phyloP scores from a whole-genome alignment of 768 basidiomycete genomes.

The Ramaria rubella region DNA sequence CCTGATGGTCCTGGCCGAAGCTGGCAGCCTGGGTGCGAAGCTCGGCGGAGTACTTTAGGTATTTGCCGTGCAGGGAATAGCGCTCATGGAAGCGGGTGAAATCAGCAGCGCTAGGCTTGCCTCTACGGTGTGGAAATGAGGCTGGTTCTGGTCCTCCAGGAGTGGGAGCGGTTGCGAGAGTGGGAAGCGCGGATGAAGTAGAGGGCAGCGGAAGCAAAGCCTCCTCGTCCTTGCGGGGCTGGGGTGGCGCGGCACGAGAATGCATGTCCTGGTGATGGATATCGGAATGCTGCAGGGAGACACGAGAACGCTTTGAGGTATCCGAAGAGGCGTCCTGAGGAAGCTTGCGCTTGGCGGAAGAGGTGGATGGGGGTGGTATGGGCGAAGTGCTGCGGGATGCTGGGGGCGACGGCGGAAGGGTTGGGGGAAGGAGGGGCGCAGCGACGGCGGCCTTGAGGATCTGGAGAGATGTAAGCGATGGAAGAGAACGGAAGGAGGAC shows the following conservation, averaged over 20 bases:
- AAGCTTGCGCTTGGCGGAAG: conserved; percentile 16
- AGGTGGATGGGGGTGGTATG: conserved; percentile 25
- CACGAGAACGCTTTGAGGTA: not conserved
- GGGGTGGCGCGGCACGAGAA: not conserved
- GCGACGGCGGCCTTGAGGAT: conserved; percentile 34
- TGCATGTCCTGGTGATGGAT: not conserved
- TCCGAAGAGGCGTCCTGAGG: not conserved
- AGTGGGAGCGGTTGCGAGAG: conserved; percentile 55
- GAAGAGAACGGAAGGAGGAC: not conserved
- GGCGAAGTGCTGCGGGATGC: conserved; percentile 39
- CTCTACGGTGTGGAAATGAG: conserved; percentile 43
- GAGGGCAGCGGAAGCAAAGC: conserved; percentile 22
- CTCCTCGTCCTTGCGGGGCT: not conserved
- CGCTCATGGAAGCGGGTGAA: conserved; percentile 60
- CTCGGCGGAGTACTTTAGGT: conserved; percentile 81
- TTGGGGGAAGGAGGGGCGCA: conserved; percentile 34
- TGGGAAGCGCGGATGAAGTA: conserved; percentile 2
- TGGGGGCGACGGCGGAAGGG: conserved; percentile 41
- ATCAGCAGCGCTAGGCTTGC: conserved; percentile 36
- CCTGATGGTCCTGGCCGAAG: conserved; percentile 55
- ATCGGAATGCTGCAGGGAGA: conserved; percentile 4
- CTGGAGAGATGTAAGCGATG: conserved; percentile 19
- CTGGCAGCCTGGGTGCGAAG: conserved; percentile 68
- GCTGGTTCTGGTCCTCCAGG: conserved; percentile 4
- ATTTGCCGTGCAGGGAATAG: conserved; percentile 62